These are phyloP conservation scores for Nadsonia starkeyi-henricii DNA, from an alignment of 1,139 yeast species.

Conservation along the genomic window DNA sequence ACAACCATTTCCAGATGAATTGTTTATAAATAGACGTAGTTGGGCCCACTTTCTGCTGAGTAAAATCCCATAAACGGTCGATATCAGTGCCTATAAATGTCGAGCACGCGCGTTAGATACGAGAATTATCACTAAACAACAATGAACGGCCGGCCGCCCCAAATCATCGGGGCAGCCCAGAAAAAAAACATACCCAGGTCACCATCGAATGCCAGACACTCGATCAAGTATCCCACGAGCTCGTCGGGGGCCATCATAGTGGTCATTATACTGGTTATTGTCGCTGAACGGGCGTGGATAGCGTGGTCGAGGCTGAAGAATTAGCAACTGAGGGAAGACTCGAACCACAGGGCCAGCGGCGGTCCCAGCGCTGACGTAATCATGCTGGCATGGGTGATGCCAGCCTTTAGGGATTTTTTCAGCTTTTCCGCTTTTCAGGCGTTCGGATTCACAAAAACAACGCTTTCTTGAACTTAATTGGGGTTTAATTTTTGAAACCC, in stretches of 20 bases:
- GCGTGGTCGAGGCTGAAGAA: background rate
- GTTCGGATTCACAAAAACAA: too few species aligned
- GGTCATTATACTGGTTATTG: background rate
- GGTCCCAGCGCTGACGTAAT: background rate
- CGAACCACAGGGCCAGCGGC: background rate
- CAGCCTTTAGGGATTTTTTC: too few species aligned
- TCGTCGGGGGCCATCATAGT: slow-evolving; percentile 18
- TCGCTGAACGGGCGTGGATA: background rate
- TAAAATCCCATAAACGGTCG: slow-evolving; percentile 18
- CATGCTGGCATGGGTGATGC: background rate
- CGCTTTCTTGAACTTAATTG: too few species aligned
- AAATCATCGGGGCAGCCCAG: too few species aligned
- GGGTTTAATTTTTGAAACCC: too few species aligned
- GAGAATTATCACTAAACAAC: background rate
- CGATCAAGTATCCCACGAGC: slow-evolving; percentile 19
- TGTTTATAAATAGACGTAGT: slow-evolving; percentile 17
- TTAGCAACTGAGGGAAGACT: background rate
- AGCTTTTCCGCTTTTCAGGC: too few species aligned
- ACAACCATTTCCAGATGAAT: slow-evolving; percentile 21
- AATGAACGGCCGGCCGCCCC: too few species aligned
- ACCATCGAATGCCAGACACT: slow-evolving; percentile 22
- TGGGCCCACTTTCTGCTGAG: slow-evolving; percentile 11
- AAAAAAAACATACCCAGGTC: slow-evolving; percentile 18
- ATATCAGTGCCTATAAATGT: slow-evolving; percentile 17
- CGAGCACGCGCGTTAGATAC: background rate